These are phyloP conservation scores for Pythium rhizo-oryzae DNA, from an alignment of 352 stramenopile genomes.

Conservation along the genomic window DNA sequence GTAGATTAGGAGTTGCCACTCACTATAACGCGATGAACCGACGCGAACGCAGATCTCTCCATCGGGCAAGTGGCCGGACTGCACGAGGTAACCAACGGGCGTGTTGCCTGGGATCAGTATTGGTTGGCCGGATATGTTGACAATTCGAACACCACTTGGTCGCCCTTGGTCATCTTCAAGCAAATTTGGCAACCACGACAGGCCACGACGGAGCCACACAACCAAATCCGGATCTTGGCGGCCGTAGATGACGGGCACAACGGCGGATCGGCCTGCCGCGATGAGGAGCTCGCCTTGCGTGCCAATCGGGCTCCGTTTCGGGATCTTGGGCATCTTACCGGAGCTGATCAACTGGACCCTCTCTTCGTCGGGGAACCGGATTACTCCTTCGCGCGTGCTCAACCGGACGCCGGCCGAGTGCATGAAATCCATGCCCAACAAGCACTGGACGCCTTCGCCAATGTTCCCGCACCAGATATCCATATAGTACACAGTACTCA, in stretches of 20 bases:
- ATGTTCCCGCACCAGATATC: constrained; percentile 33
- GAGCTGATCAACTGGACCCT: constrained; percentile 5
- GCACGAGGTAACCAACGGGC: constrained; percentile 3
- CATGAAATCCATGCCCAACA: constrained; percentile 39
- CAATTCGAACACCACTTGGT: background rate
- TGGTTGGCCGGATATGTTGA: background rate
- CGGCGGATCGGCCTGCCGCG: background rate
- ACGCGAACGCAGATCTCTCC: constrained; percentile 2
- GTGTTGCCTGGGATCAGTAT: background rate
- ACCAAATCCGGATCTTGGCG: background rate
- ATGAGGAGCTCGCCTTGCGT: background rate
- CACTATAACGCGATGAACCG: background rate
- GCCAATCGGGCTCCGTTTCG: background rate
- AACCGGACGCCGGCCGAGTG: constrained; percentile 24
- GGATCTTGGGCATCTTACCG: background rate
- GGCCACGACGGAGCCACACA: constrained; percentile 6
- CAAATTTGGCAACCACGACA: background rate
- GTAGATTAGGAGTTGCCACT: background rate
- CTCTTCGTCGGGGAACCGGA: constrained; percentile 17
- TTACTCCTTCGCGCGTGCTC: constrained; percentile 1
- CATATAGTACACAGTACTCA: constrained; percentile 20
- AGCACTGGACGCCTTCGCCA: constrained; percentile 25
- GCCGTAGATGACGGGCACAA: constrained; percentile 1
- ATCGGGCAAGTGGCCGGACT: constrained; percentile 2
- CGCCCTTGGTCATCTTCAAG: background rate